A percentile compares a stretch with the other conserved stretches of the same genome.
Conservation (phyloP, 2,329 filamentous ascomycete genomes). For the Phialophora macrospora region DNA sequence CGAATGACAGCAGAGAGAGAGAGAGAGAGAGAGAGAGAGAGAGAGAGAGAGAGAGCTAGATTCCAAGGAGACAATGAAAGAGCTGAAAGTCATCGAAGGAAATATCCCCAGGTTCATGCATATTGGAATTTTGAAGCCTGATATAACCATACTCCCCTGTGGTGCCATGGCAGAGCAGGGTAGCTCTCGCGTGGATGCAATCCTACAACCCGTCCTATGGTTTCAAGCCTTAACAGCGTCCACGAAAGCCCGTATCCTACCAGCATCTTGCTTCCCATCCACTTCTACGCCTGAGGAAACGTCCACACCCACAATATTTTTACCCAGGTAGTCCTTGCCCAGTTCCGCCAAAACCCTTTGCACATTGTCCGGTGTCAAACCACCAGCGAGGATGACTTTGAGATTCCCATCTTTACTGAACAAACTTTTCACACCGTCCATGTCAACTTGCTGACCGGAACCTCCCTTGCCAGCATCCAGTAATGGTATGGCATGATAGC, state of each 20-base stretch:
- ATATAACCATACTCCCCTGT: neutral
- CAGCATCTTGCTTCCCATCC: conserved; percentile 76
- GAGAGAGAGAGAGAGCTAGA: conserved; percentile 17
- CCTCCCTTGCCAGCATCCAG: conserved; percentile 85
- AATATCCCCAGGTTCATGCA: neutral
- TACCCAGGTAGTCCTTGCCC: conserved; percentile 56
- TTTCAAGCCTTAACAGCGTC: conserved; percentile 66
- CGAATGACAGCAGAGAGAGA: neutral
- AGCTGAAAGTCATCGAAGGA: neutral
- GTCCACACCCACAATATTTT: conserved; percentile 79
- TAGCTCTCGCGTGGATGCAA: neutral
- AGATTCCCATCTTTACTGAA: conserved; percentile 73
- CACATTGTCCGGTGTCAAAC: conserved; percentile 80
- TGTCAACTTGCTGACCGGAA: conserved; percentile 77
- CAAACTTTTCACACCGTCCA: conserved; percentile 68
- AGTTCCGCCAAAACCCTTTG: conserved; percentile 66
- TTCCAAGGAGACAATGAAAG: conserved; percentile 48
- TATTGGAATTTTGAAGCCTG: too few relatives aligned
- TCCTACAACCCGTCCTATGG: neutral
- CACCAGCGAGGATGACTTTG: conserved; percentile 80
- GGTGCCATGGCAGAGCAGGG: neutral
- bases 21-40: conserved; percentile 14
- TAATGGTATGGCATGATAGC: conserved; percentile 81
- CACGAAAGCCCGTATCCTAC: conserved; percentile 81
- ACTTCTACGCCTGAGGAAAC: conserved; percentile 93